These are phyloP conservation scores for Pugionium cornutum DNA, from an alignment of 345 rosid genomes.

Conservation along the genomic window DNA sequence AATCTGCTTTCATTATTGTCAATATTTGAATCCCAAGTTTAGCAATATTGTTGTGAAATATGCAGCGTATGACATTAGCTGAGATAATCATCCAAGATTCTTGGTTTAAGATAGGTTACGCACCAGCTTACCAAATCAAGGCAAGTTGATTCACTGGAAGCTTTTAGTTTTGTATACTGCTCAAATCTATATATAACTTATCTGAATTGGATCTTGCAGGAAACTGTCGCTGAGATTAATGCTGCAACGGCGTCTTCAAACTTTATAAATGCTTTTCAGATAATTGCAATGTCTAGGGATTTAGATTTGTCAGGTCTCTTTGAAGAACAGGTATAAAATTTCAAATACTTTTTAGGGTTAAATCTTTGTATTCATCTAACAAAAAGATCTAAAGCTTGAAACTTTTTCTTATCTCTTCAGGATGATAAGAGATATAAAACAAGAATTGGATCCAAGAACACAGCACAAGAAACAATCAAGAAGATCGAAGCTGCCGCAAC, in stretches of 20 bases:
- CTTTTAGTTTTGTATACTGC: not conserved
- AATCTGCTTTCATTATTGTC: not conserved
- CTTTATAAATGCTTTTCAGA: constrained; percentile 84
- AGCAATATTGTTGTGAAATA: not conserved
- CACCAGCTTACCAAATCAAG: constrained; percentile 60
- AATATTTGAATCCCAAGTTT: not conserved
- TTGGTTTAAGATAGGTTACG: constrained; percentile 75
- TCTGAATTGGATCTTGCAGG: constrained; percentile 50
- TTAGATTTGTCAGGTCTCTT: constrained; percentile 92
- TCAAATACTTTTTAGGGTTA: not conserved
- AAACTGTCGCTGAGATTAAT: constrained; percentile 44
- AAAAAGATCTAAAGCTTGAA: not conserved
- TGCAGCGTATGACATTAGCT: constrained; percentile 66
- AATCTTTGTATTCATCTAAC: not conserved
- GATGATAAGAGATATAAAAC: constrained; percentile 67
- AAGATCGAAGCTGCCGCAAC: constrained; percentile 84
- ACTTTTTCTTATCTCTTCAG: constrained; percentile 36
- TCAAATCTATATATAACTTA: not conserved
- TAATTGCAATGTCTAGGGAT: constrained; percentile 93
- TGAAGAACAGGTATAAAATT: constrained; percentile 58
- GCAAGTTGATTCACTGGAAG: constrained; percentile 36
- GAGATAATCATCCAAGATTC: constrained; percentile 65
- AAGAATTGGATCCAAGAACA: constrained; percentile 67
- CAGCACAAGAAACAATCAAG: constrained; percentile 67
- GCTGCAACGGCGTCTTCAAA: constrained; percentile 52